Percentiles rank a stretch among this genome's conserved stretches.
These are phyloP conservation scores for Colletotrichum shisoi DNA, from an alignment of 2,329 filamentous ascomycete genomes.

Conservation along the genomic window DNA sequence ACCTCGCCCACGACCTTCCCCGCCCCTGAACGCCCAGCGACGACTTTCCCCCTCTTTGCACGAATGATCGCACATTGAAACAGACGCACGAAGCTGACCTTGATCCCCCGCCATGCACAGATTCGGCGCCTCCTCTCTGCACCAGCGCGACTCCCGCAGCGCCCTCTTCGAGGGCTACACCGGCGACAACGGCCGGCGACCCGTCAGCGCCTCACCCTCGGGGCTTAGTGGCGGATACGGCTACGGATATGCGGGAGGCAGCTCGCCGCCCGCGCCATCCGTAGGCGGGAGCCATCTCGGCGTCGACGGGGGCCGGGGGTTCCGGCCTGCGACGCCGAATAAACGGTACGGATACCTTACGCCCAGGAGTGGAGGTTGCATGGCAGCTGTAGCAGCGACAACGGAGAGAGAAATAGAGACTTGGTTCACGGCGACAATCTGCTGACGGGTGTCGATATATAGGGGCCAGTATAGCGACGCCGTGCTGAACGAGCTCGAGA, in stretches of 20 bases:
- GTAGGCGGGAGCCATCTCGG: slow-evolving; percentile 43
- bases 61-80: neutral
- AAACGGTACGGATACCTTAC: slow-evolving; percentile 58
- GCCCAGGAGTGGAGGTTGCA: neutral
- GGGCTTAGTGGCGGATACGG: slow-evolving; percentile 61
- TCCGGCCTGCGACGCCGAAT: slow-evolving; percentile 75
- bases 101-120: slow-evolving; percentile 50
- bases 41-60: neutral
- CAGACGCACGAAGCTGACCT: neutral
- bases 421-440: neutral
- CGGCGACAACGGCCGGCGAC: slow-evolving; percentile 53
- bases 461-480: slow-evolving; percentile 93
- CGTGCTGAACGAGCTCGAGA: slow-evolving; percentile 91
- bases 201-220: slow-evolving; percentile 57
- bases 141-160: slow-evolving; percentile 76
- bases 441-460: slow-evolving; percentile 19
- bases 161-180: slow-evolving; percentile 80
- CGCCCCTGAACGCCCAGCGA: neutral
- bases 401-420: neutral
- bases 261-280: slow-evolving; percentile 25
- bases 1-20: neutral
- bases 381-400: neutral
- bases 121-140: slow-evolving; percentile 72
- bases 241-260: slow-evolving; percentile 50
- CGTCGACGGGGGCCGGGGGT: slow-evolving; percentile 53